phyloP scores from a whole-genome alignment of 495 filamentous ascomycete genomes.

The Umbilicaria muhlenbergii region DNA sequence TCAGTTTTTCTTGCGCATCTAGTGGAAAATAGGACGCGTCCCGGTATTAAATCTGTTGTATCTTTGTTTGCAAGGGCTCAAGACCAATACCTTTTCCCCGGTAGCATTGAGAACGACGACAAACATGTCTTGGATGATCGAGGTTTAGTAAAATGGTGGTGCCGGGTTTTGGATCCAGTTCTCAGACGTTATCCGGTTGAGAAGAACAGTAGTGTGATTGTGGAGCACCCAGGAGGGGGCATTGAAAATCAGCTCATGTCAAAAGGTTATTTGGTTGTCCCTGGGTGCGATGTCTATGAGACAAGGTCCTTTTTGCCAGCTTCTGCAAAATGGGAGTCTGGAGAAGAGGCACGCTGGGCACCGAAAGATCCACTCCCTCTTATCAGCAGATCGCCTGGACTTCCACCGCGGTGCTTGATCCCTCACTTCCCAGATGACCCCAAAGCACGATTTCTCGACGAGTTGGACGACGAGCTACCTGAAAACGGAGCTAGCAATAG shows the following conservation, averaged over 20 bases:
- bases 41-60: constrained; percentile 59
- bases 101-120: constrained; percentile 63
- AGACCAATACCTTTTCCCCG: constrained; percentile 88
- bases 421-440: constrained; percentile 92
- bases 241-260: constrained; percentile 14
- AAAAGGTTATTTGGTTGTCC: constrained; percentile 71
- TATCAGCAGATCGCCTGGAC: constrained; percentile 36
- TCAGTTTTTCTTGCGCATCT: constrained; percentile 65
- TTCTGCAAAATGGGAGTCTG: constrained; percentile 23
- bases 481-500: constrained; percentile 20
- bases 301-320: constrained; percentile 45
- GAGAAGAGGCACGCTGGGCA: constrained; percentile 32
- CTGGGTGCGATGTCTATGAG: constrained; percentile 66
- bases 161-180: constrained; percentile 65
- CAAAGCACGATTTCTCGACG: constrained; percentile 79
- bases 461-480: constrained; percentile 67
- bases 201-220: background rate
- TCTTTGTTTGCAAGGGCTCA: constrained; percentile 89
- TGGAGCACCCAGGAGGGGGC: constrained; percentile 23
- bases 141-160: constrained; percentile 91
- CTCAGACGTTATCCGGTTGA: constrained; percentile 14
- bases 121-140: constrained; percentile 94
- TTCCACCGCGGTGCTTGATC: constrained; percentile 72
- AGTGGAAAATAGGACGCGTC: constrained; percentile 45
- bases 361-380: constrained; percentile 48